Percentiles rank a stretch among this genome's conserved stretches.
phyloP scores from a whole-genome alignment of 176 grass and related monocot species.

The bread wheat (Triticum aestivum) region IWGSC_CS_RefSeq_v2.1 NC_057805.1:298404633-298405132 shows the following conservation, averaged over 20 bases:
- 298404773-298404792: conserved; percentile 78
- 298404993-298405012: neutral
- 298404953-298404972: neutral
- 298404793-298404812: conserved; percentile 93
- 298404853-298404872: conserved; percentile 66
- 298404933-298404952: neutral
- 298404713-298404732: conserved; percentile 79
- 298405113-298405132: neutral
- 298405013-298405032: conserved; percentile 15
- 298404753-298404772: conserved; percentile 64
- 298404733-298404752: conserved; percentile 84
- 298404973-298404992: neutral
- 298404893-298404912: neutral
- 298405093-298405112: neutral
- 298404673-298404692: conserved; percentile 34
- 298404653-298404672: neutral
- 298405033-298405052: neutral
- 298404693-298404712: conserved; percentile 47
- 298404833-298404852: conserved; percentile 69
- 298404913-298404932: neutral
- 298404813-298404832: conserved; percentile 90
- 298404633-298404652: neutral
- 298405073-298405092: neutral
- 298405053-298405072: neutral
- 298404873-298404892: conserved; percentile 8